phyloP scores from a whole-genome alignment of 2,329 filamentous ascomycete genomes.

The Diatrype stigma region DNA sequence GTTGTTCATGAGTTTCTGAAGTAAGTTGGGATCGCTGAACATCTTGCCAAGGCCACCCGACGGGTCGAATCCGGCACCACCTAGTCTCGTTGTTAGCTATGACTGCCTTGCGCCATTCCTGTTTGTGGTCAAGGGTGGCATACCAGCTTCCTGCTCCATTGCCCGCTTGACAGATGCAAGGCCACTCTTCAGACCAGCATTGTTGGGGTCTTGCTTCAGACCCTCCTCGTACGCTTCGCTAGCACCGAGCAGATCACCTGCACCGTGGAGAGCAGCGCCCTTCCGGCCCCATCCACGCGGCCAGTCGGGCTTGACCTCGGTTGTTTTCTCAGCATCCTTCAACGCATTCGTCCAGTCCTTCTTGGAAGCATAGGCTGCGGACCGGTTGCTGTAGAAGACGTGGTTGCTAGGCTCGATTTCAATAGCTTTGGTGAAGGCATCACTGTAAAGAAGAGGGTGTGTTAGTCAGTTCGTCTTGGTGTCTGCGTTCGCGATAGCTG shows the following conservation, averaged over 20 bases:
- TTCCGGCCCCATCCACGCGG: conserved; percentile 94
- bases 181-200: conserved; percentile 88
- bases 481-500: no score
- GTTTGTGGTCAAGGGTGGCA: background rate
- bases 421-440: conserved; percentile 93
- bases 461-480: conserved; percentile 1
- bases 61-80: conserved; percentile 53
- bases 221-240: conserved; percentile 90
- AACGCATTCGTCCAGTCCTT: conserved; percentile 82
- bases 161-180: conserved; percentile 81
- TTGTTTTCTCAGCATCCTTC: conserved; percentile 88
- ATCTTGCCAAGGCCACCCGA: conserved; percentile 78
- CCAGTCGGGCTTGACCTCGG: conserved; percentile 95
- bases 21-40: conserved; percentile 88
- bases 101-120: background rate
- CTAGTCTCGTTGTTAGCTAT: conserved; percentile 6
- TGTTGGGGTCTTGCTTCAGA: conserved; percentile 86
- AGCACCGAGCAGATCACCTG: conserved; percentile 79
- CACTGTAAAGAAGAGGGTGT: conserved; percentile 47
- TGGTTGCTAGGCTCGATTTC: conserved; percentile 84
- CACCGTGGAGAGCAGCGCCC: conserved; percentile 83
- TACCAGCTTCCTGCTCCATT: conserved; percentile 68
- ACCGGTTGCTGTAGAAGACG: conserved; percentile 97
- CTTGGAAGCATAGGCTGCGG: conserved; percentile 81
- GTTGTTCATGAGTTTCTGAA: conserved; percentile 87